These are phyloP conservation scores for Neonectria faginata DNA, from an alignment of 2,329 filamentous ascomycete species.

Conservation along the genomic window DNA sequence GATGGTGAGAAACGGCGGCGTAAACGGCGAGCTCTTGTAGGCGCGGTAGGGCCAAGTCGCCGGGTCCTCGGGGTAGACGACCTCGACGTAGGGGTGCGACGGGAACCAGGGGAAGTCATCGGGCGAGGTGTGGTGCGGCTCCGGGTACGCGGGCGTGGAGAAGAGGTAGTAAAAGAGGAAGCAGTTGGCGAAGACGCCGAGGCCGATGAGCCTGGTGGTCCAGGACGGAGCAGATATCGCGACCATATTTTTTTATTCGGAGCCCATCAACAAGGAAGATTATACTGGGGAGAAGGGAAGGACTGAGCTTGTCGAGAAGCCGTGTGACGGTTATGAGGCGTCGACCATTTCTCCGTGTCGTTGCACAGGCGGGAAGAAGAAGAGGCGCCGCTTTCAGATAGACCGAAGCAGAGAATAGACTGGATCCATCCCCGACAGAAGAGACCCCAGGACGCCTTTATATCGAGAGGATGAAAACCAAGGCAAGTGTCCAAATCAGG, in stretches of 20 bases:
- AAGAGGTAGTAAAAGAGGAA: constrained; percentile 16
- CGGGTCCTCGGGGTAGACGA: constrained; percentile 27
- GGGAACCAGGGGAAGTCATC: constrained; percentile 23
- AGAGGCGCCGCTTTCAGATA: no score
- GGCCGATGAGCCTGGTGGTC: neutral
- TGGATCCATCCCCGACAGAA: neutral
- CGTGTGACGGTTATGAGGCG: neutral
- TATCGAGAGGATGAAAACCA: neutral
- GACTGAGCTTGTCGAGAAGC: neutral
- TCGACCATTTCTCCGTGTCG: neutral
- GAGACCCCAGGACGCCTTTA: neutral
- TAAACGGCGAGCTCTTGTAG: constrained; percentile 43
- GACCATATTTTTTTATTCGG: constrained; percentile 1
- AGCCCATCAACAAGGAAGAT: neutral
- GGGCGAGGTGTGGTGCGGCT: neutral
- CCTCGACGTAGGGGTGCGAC: constrained; percentile 39
- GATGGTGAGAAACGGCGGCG: constrained; percentile 37
- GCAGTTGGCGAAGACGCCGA: constrained; percentile 6
- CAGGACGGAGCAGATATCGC: neutral
- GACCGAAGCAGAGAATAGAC: neutral
- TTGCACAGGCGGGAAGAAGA: neutral
- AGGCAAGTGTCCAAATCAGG: neutral
- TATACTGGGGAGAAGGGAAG: neutral
- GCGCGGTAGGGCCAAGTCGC: constrained; percentile 36
- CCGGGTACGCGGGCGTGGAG: neutral